Percentiles rank a stretch among this genome's conserved stretches.
These are phyloP conservation scores for Tolypocladium nubicola DNA, from an alignment of 2,329 filamentous ascomycete genomes.

Conservation along the genomic window DNA sequence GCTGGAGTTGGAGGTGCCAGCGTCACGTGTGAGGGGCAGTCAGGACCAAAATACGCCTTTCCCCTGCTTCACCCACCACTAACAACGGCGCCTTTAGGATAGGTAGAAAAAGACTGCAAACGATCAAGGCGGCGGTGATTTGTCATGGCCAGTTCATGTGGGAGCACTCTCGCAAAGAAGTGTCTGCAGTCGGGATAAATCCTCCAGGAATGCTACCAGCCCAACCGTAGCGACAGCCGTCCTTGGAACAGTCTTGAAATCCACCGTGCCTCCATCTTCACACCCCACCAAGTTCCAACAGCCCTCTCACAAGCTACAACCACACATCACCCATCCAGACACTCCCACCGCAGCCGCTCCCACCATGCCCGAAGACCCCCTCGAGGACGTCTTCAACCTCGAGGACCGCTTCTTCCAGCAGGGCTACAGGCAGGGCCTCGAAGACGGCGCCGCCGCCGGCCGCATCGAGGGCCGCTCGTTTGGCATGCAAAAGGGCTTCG, in stretches of 20 bases:
- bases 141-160: too few relatives aligned
- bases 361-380: conserved; percentile 28
- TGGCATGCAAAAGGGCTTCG: conserved; percentile 84
- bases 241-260: background rate
- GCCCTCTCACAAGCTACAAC: background rate
- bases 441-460: conserved; percentile 68
- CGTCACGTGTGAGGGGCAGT: conserved; percentile 4
- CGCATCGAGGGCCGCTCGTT: conserved; percentile 82
- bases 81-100: background rate
- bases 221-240: too few relatives aligned
- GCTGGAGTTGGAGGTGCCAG: background rate
- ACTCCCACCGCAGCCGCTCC: background rate
- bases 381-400: conserved; percentile 47
- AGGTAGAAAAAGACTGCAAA: too few relatives aligned
- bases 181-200: too few relatives aligned
- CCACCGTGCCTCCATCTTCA: background rate
- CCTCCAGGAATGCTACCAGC: background rate
- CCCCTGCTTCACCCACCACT: background rate
- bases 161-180: too few relatives aligned
- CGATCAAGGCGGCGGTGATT: too few relatives aligned
- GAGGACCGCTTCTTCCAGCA: conserved; percentile 68
- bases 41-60: background rate
- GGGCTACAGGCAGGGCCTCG: conserved; percentile 65
- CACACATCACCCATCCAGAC: background rate
- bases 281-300: background rate